A percentile compares a stretch with the other conserved stretches of the same genome.
These are phyloP conservation scores for Saitozyma sp. DNA, from an alignment of 768 basidiomycete species.

Conservation along the genomic window DNA sequence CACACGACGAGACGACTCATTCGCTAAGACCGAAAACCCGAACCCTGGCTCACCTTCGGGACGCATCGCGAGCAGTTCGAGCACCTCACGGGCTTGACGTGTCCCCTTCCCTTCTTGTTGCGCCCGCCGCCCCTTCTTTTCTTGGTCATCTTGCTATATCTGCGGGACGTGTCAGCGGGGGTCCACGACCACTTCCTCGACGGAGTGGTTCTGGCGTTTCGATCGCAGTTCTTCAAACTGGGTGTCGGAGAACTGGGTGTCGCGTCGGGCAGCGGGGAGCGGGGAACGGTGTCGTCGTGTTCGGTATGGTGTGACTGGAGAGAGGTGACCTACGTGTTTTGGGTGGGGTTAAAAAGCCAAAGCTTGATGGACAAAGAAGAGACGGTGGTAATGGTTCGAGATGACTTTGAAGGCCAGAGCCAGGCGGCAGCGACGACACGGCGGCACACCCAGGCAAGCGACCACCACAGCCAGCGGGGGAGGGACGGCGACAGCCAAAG, in stretches of 20 bases:
- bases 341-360: not conserved
- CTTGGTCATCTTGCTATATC: slow-evolving; percentile 69
- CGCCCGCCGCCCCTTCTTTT: slow-evolving; percentile 99
- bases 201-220: not conserved
- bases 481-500: too few species aligned
- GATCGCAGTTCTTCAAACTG: not conserved
- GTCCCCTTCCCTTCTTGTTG: slow-evolving; percentile 99
- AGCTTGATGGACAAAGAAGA: not conserved
- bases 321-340: not conserved
- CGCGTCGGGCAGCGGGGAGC: not conserved
- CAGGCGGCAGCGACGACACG: too few species aligned
- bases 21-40: not conserved
- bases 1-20: not conserved
- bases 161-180: not conserved
- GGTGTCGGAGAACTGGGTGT: not conserved
- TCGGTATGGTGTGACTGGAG: not conserved
- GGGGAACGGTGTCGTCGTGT: not conserved
- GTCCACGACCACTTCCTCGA: not conserved
- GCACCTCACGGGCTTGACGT: slow-evolving; percentile 91
- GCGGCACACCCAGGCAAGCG: too few species aligned
- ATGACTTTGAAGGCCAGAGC: too few species aligned
- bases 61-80: slow-evolving; percentile 99
- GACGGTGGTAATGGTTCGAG: too few species aligned
- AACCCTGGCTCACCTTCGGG: slow-evolving; percentile 58
- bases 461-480: too few species aligned